phyloP scores from a whole-genome alignment of 1,284 basidiomycete species.

The Paramarasmius palmivorus region DNA sequence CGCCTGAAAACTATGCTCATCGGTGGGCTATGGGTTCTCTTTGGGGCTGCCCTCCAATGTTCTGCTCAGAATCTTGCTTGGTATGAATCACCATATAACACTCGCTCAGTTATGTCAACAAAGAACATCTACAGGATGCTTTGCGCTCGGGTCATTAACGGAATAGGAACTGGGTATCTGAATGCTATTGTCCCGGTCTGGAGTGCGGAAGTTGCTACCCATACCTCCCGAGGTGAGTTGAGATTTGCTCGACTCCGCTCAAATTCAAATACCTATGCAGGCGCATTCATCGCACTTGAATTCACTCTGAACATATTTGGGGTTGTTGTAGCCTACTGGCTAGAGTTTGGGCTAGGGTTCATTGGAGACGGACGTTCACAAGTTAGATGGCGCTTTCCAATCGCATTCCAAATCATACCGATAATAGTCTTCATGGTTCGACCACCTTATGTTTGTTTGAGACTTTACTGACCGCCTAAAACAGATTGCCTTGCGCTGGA shows the following conservation, averaged over 20 bases:
- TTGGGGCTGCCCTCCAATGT: constrained; percentile 51
- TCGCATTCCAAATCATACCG: constrained; percentile 50
- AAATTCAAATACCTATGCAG: constrained; percentile 12
- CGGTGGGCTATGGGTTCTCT: constrained; percentile 42
- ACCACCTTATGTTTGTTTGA: not conserved
- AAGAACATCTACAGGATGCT: constrained; percentile 38
- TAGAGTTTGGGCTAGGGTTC: constrained; percentile 52
- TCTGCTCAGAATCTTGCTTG: constrained; percentile 50
- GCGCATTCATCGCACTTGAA: constrained; percentile 34
- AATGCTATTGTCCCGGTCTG: constrained; percentile 56
- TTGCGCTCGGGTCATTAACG: constrained; percentile 51
- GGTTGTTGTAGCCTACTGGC: constrained; percentile 56
- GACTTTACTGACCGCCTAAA: not conserved
- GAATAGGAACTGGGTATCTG: constrained; percentile 51
- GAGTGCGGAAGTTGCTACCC: constrained; percentile 48
- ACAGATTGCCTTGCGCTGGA: constrained; percentile 29
- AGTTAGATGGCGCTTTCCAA: constrained; percentile 38
- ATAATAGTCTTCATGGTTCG: constrained; percentile 43
- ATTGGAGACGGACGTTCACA: constrained; percentile 41
- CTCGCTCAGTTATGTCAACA: not conserved
- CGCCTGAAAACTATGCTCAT: constrained; percentile 44
- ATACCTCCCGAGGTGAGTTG: constrained; percentile 40
- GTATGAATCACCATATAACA: constrained; percentile 23
- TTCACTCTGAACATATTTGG: constrained; percentile 50
- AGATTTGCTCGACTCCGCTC: constrained; percentile 4